Conservation (phyloP, 78 protist species). For the Creolimax fragrantissima region DNA sequence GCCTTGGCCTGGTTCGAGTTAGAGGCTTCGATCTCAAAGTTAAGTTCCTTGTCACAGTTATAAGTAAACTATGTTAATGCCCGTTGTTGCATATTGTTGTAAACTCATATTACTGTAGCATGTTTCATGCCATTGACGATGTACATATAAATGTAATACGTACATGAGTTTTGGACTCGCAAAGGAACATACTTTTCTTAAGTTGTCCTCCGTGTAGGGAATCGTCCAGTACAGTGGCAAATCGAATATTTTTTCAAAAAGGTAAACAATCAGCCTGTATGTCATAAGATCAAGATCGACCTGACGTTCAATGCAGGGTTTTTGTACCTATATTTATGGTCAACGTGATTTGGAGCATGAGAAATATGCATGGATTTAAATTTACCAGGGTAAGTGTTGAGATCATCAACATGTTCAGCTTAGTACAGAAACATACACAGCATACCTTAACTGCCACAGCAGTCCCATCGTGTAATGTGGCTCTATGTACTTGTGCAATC, state of each 20-base stretch:
- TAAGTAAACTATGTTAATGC: too few relatives aligned
- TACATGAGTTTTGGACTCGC: too few relatives aligned
- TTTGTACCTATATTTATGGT: conserved; percentile 3
- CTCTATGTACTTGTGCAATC: conserved; percentile 52
- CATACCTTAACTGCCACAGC: conserved; percentile 20
- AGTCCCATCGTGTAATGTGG: background rate
- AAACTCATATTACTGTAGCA: too few relatives aligned
- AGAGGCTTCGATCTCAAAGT: background rate
- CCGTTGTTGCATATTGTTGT: too few relatives aligned
- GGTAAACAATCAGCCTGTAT: background rate
- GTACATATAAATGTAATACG: too few relatives aligned
- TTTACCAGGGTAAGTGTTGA: too few relatives aligned
- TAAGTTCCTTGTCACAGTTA: background rate
- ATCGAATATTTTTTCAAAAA: background rate
- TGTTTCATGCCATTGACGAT: too few relatives aligned
- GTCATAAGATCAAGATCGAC: background rate
- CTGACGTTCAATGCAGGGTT: background rate
- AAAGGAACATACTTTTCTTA: conserved; percentile 10
- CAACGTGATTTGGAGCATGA: too few relatives aligned
- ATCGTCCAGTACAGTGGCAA: conserved; percentile 5
- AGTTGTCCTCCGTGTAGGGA: background rate
- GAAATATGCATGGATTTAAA: too few relatives aligned
- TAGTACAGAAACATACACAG: too few relatives aligned
- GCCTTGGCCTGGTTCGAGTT: background rate
- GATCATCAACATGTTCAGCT: too few relatives aligned